Evolutionary conservation across 768 basidiomycete genomes (phyloP).

Genomic region (Sarcodon aspratus): DNA sequence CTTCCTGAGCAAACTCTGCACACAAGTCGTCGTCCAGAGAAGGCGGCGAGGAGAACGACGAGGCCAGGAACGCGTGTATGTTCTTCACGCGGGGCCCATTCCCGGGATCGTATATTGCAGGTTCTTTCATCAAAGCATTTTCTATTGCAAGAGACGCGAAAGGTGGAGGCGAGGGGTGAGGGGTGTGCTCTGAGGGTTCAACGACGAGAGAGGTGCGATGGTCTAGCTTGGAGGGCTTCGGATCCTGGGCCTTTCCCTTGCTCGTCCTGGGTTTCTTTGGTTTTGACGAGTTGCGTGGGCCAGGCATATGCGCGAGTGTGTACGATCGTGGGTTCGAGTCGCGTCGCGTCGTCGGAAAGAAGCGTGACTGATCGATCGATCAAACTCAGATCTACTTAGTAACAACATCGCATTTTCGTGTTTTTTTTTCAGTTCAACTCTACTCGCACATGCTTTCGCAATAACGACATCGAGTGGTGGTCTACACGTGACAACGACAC

Average conservation of each 20-base stretch:
- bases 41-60: conserved; percentile 58
- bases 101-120: conserved; percentile 69
- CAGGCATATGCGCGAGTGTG: conserved; percentile 34
- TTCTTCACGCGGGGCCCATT: conserved; percentile 69
- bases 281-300: conserved; percentile 44
- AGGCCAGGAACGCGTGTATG: conserved; percentile 48
- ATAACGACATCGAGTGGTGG: no score
- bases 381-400: no score
- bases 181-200: conserved; percentile 4
- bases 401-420: no score
- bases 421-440: no score
- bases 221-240: no score
- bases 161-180: neutral
- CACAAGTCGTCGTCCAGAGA: conserved; percentile 56
- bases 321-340: no score
- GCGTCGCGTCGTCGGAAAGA: no score
- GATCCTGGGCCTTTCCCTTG: conserved; percentile 24
- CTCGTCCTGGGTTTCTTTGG: conserved; percentile 24
- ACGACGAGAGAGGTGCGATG: neutral
- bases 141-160: conserved; percentile 3
- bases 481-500: no score
- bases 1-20: conserved; percentile 67
- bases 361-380: no score
- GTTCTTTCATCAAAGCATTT: conserved; percentile 17
- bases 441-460: no score